Conservation (phyloP, 768 basidiomycete species). For the Leccinum barrowsii region DNA sequence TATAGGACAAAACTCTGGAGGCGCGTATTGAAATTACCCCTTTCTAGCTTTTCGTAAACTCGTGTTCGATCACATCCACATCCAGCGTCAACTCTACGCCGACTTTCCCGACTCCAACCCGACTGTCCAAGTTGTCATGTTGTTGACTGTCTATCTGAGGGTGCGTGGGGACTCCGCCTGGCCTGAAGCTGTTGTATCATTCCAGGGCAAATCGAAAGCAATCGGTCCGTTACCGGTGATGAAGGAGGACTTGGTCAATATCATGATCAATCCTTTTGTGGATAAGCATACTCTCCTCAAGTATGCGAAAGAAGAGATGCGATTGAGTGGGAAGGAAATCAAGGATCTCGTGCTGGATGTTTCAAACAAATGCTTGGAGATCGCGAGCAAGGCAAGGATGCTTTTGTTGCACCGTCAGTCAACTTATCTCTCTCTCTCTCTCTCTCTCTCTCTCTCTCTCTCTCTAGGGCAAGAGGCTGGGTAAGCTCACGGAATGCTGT, state of each 20-base stretch:
- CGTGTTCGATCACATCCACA: conserved; percentile 56
- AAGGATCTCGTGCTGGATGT: conserved; percentile 54
- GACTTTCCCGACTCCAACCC: conserved; percentile 65
- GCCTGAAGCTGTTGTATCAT: conserved; percentile 23
- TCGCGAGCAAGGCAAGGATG: conserved; percentile 46
- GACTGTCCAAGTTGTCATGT: conserved; percentile 64
- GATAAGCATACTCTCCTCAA: conserved; percentile 49
- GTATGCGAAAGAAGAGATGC: conserved; percentile 45
- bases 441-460: neutral
- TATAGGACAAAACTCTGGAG: neutral
- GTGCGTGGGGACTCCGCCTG: conserved; percentile 24
- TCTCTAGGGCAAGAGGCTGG: conserved; percentile 61
- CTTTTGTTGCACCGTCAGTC: neutral
- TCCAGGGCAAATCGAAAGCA: conserved; percentile 51
- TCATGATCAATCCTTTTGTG: conserved; percentile 68
- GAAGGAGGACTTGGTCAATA: conserved; percentile 53
- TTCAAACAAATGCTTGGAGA: conserved; percentile 53
- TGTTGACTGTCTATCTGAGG: conserved; percentile 56
- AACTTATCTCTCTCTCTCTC: conserved; percentile 10
- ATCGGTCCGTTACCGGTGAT: conserved; percentile 55
- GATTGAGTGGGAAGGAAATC: conserved; percentile 41
- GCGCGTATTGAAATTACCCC: conserved; percentile 3
- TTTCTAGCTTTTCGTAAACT: conserved; percentile 62
- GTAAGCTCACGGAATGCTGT: conserved; percentile 49
- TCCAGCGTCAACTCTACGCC: conserved; percentile 52